A percentile compares a stretch with the other conserved stretches of the same genome.
Conservation (phyloP, 2,329 filamentous ascomycete species). For the Annulohypoxylon truncatum region DNA sequence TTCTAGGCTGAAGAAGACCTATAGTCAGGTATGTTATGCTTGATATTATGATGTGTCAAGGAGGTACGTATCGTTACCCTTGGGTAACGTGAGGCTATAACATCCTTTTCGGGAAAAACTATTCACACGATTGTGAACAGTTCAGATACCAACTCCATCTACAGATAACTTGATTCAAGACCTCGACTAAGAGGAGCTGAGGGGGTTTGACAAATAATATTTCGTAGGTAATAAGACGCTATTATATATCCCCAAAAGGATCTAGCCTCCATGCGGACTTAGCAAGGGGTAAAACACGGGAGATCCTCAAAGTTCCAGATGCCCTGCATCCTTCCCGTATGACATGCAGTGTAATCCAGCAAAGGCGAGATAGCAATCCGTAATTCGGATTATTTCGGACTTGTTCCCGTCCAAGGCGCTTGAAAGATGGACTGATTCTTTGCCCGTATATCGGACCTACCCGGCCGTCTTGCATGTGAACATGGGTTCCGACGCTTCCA, state of each 20-base stretch:
- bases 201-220: neutral
- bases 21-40: no score
- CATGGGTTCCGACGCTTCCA: neutral
- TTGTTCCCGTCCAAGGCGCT: neutral
- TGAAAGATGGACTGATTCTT: constrained; percentile 18
- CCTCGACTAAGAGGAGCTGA: neutral
- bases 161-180: neutral
- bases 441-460: constrained; percentile 12
- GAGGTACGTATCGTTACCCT: neutral
- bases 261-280: neutral
- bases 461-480: constrained; percentile 11
- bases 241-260: constrained; percentile 11
- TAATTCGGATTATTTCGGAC: constrained; percentile 33
- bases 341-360: constrained; percentile 23
- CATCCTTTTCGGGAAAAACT: neutral
- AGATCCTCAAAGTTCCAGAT: constrained; percentile 29
- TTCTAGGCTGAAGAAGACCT: no score
- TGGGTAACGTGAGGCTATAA: neutral
- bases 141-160: neutral
- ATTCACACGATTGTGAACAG: neutral
- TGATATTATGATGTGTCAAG: neutral
- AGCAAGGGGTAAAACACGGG: constrained; percentile 16
- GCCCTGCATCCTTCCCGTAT: constrained; percentile 23
- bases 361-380: constrained; percentile 11
- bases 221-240: constrained; percentile 22